Percentiles rank a stretch among this genome's conserved stretches.
Conservation (phyloP, 2,329 filamentous ascomycete species). For the Sarocladium strictum region DNA sequence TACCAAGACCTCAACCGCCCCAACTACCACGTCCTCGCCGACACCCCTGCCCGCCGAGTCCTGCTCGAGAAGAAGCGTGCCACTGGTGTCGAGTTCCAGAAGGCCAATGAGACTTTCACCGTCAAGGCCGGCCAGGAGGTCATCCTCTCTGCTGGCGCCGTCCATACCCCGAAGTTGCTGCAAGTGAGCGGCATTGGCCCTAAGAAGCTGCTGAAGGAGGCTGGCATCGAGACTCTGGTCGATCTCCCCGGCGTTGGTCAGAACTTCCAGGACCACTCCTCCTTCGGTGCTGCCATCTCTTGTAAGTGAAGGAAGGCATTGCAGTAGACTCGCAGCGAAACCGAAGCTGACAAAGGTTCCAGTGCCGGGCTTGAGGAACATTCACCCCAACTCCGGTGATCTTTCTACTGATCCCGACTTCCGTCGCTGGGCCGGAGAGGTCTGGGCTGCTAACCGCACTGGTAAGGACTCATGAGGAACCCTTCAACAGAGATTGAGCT, state of each 20-base stretch:
- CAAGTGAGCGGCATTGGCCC: constrained; percentile 66
- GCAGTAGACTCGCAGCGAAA: too few species aligned
- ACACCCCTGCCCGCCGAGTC: neutral
- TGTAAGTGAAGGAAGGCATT: neutral
- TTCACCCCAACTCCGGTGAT: neutral
- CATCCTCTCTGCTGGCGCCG: constrained; percentile 65
- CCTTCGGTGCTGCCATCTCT: neutral
- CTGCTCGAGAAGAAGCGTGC: constrained; percentile 49
- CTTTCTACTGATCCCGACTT: neutral
- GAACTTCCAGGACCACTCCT: constrained; percentile 69
- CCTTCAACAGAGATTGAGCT: neutral
- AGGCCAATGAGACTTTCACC: constrained; percentile 42
- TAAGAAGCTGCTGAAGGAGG: constrained; percentile 60
- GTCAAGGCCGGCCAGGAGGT: constrained; percentile 71
- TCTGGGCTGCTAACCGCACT: neutral
- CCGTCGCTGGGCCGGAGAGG: neutral
- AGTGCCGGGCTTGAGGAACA: neutral
- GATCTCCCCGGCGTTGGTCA: constrained; percentile 67
- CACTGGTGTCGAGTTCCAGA: constrained; percentile 42
- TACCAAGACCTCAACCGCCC: neutral
- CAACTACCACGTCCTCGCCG: constrained; percentile 6
- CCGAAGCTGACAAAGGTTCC: neutral
- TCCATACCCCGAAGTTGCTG: constrained; percentile 69
- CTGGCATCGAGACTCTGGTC: constrained; percentile 62
- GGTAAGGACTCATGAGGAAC: neutral